Evolutionary conservation across 305 asterid genomes (phyloP).

Genomic region (Fraxinus angustifolia): DNA sequence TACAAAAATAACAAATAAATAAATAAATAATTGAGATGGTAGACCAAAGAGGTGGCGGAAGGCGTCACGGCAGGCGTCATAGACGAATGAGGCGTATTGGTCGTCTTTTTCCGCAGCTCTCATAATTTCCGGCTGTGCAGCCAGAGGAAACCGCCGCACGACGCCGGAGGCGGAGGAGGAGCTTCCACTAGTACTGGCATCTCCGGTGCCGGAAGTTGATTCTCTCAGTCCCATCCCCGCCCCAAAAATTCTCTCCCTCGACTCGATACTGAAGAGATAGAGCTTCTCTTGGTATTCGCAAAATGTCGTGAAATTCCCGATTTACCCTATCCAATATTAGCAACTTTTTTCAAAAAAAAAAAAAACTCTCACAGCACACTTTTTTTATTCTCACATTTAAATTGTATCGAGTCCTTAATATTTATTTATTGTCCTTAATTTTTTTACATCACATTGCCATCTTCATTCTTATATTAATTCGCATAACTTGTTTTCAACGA

Average conservation of each 20-base stretch:
- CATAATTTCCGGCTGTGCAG: constrained; percentile 96
- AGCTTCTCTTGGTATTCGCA: constrained; percentile 1
- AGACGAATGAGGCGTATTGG: constrained; percentile 88
- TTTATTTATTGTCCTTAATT: neutral
- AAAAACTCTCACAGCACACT: neutral
- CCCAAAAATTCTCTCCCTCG: neutral
- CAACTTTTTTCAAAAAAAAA: neutral
- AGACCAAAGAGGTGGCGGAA: constrained; percentile 95
- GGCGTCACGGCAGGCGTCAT: constrained; percentile 97
- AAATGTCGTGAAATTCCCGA: neutral
- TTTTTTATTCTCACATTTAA: neutral
- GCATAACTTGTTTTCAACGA: neutral
- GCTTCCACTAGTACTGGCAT: constrained; percentile 34
- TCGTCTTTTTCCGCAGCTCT: constrained; percentile 99
- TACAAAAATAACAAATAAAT: neutral
- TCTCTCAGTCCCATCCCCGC: constrained; percentile 44
- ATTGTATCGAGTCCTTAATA: neutral
- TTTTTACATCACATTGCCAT: neutral
- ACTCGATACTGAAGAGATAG: neutral
- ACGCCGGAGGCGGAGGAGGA: constrained; percentile 24
- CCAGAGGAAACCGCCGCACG: constrained; percentile 59
- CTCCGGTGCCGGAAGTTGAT: constrained; percentile 39
- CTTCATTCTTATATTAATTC: neutral
- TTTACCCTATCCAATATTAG: neutral
- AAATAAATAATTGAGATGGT: neutral